Percentiles rank a stretch among this genome's conserved stretches.
Conservation (phyloP, 2,329 filamentous ascomycete species). For the Beauveria caledonica region DNA sequence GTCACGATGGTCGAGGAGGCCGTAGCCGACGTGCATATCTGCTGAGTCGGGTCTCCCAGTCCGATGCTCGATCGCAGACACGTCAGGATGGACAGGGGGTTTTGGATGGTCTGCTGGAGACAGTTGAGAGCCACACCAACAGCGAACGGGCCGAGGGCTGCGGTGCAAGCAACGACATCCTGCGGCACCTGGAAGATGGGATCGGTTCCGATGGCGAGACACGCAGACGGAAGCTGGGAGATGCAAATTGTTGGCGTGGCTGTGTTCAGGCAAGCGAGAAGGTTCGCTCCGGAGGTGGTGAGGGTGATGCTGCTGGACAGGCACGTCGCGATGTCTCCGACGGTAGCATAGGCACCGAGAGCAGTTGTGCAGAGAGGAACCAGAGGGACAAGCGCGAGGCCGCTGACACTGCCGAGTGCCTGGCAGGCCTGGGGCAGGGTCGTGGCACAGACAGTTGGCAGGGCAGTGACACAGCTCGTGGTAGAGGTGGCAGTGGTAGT, state of each 20-base stretch:
- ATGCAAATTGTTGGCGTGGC: slow-evolving; percentile 11
- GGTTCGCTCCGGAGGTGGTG: neutral
- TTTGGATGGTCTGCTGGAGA: neutral
- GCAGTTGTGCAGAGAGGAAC: slow-evolving; percentile 13
- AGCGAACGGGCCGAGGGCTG: slow-evolving; percentile 11
- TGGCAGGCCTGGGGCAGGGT: slow-evolving; percentile 13
- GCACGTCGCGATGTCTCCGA: neutral
- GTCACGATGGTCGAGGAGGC: neutral
- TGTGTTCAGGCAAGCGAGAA: slow-evolving; percentile 10
- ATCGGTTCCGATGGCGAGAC: slow-evolving; percentile 4
- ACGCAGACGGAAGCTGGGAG: slow-evolving; percentile 6
- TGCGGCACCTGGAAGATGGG: neutral
- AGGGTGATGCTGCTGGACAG: slow-evolving; percentile 2
- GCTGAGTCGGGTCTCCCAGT: neutral
- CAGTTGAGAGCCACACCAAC: slow-evolving; percentile 5
- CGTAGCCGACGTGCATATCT: neutral
- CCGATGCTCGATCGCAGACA: neutral
- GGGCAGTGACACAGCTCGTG: slow-evolving; percentile 12
- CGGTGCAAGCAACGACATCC: slow-evolving; percentile 6
- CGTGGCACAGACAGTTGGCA: slow-evolving; percentile 7
- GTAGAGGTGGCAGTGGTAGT: neutral
- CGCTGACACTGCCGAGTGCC: slow-evolving; percentile 1
- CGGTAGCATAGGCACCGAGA: slow-evolving; percentile 12
- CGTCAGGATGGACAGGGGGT: neutral
- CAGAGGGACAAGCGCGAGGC: slow-evolving; percentile 9